Conservation (phyloP, 768 basidiomycete genomes). For the Tulasnella sp. region DNA sequence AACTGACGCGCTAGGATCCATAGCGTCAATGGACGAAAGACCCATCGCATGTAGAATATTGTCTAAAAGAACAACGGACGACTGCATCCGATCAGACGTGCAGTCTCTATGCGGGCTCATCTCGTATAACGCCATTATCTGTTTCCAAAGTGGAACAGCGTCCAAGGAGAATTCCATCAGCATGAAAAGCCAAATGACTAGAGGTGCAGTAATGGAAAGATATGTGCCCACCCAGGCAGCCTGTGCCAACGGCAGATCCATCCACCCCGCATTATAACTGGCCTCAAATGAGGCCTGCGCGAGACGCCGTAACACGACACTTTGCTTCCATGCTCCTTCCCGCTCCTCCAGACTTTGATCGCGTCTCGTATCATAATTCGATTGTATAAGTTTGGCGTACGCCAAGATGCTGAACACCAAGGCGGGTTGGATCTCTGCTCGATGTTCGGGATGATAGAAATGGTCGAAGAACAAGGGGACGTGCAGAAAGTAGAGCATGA, state of each 20-base stretch:
- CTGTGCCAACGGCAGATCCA: constrained; percentile 12
- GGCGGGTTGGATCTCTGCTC: constrained; percentile 11
- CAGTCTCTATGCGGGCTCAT: constrained; percentile 4
- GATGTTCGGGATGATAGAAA: constrained; percentile 13
- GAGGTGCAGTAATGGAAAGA: background rate
- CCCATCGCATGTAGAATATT: background rate
- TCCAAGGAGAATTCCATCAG: too few species aligned
- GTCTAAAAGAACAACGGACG: background rate
- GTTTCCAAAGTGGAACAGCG: too few species aligned
- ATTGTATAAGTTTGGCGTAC: constrained; percentile 6
- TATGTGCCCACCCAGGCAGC: constrained; percentile 10
- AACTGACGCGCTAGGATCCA: background rate
- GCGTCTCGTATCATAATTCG: constrained; percentile 2
- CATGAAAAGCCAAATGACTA: background rate
- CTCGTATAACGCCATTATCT: constrained; percentile 9
- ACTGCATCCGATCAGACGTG: background rate
- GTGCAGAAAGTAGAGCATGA: constrained; percentile 16
- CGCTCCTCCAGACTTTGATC: background rate
- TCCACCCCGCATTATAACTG: constrained; percentile 15
- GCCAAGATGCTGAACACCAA: constrained; percentile 16
- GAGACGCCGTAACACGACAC: constrained; percentile 3
- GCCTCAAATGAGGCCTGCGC: constrained; percentile 14
- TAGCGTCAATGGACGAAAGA: constrained; percentile 1
- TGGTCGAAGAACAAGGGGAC: constrained; percentile 15
- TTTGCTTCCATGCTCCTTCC: background rate